These are phyloP conservation scores for Purpureocillium lavendulum DNA, from an alignment of 2,329 filamentous ascomycete species.

Conservation along the genomic window DNA sequence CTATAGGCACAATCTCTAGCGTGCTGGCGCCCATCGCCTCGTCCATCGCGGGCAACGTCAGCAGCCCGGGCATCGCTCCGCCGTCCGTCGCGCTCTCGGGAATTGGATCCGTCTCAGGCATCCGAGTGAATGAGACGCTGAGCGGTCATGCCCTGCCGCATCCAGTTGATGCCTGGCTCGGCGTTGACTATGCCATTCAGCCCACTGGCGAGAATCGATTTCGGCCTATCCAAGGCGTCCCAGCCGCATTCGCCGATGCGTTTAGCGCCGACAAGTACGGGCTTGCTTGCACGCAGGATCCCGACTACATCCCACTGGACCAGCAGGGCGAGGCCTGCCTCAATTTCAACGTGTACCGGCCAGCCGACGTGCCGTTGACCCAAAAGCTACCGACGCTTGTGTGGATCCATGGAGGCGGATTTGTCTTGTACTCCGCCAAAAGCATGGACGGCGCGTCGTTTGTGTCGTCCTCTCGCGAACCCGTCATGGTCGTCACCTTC, in stretches of 20 bases:
- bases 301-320: neutral
- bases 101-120: no score
- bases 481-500: constrained; percentile 2
- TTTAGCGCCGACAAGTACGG: no score
- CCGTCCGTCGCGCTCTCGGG: no score
- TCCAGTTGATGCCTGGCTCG: no score
- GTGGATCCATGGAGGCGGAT: constrained; percentile 7
- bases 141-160: no score
- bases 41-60: no score
- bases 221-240: neutral
- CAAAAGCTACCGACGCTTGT: constrained; percentile 4
- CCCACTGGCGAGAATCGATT: neutral
- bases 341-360: constrained; percentile 3
- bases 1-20: no score
- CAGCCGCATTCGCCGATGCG: neutral
- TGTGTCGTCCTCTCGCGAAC: neutral
- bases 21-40: no score
- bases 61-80: no score
- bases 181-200: no score
- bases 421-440: constrained; percentile 2
- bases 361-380: neutral
- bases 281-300: neutral
- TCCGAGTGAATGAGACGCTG: no score
- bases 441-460: constrained; percentile 4
- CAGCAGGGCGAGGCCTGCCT: constrained; percentile 3